phyloP scores from a whole-genome alignment of 2,329 filamentous ascomycete species.

The Amphichorda felina region DNA sequence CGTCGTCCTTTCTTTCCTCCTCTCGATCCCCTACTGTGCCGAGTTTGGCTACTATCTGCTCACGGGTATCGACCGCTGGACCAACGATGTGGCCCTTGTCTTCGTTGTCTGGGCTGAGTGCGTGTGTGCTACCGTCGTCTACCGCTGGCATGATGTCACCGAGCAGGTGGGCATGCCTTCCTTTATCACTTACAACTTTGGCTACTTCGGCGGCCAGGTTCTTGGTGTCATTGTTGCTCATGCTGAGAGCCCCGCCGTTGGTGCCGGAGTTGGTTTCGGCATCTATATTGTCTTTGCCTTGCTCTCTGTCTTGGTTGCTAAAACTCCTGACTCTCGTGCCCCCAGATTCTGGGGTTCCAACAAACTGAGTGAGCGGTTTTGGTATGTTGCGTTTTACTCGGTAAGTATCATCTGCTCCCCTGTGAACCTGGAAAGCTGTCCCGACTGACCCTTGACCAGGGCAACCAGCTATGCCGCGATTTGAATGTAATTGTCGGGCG shows the following conservation, averaged over 20 bases:
- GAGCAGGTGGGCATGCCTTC: slow-evolving; percentile 21
- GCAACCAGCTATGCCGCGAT: slow-evolving; percentile 42
- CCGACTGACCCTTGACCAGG: slow-evolving; percentile 20
- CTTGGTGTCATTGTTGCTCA: slow-evolving; percentile 32
- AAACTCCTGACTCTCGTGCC: slow-evolving; percentile 18
- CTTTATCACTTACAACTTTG: slow-evolving; percentile 25
- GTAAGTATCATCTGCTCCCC: slow-evolving; percentile 18
- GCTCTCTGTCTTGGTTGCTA: slow-evolving; percentile 19
- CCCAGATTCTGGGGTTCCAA: slow-evolving; percentile 29
- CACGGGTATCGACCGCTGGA: slow-evolving; percentile 37
- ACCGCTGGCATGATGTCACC: slow-evolving; percentile 31
- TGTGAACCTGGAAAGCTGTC: background rate
- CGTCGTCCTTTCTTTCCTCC: slow-evolving; percentile 30
- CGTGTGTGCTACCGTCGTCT: slow-evolving; percentile 35
- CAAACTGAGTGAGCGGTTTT: slow-evolving; percentile 26
- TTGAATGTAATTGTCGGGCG: slow-evolving; percentile 40
- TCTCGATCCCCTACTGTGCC: slow-evolving; percentile 40
- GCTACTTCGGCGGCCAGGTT: slow-evolving; percentile 34
- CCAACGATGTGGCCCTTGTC: slow-evolving; percentile 38
- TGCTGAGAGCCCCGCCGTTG: slow-evolving; percentile 19
- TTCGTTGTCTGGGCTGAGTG: slow-evolving; percentile 38
- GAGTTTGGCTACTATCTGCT: slow-evolving; percentile 40
- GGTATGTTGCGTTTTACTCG: slow-evolving; percentile 39
- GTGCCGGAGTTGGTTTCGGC: slow-evolving; percentile 32
- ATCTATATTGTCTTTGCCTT: slow-evolving; percentile 26